phyloP scores from a whole-genome alignment of 2,329 filamentous ascomycete species.

The Cryphonectria japonica region DNA sequence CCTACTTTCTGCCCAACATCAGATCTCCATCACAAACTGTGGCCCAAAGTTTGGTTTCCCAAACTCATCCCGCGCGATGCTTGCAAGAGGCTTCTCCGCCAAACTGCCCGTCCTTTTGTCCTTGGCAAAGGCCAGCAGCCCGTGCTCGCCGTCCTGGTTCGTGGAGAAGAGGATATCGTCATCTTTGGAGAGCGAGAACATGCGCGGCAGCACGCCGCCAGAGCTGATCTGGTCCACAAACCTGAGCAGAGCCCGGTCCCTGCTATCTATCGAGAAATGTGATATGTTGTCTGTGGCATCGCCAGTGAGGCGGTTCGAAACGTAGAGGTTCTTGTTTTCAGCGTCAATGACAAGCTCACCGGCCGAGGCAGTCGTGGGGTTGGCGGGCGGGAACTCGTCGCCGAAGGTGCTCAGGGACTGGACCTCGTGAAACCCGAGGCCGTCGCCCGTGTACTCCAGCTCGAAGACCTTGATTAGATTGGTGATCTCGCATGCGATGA shows the following conservation, averaged over 20 bases:
- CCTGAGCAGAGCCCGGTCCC: constrained; percentile 39
- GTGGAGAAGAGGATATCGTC: constrained; percentile 47
- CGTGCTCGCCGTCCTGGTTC: constrained; percentile 49
- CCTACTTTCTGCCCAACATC: neutral
- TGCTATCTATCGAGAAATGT: constrained; percentile 44
- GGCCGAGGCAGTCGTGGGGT: constrained; percentile 45
- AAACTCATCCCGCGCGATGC: constrained; percentile 35
- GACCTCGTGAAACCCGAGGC: constrained; percentile 41
- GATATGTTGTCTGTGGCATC: constrained; percentile 51
- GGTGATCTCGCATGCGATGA: constrained; percentile 51
- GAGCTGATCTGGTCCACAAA: constrained; percentile 41
- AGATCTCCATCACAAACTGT: constrained; percentile 36
- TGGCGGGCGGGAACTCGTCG: constrained; percentile 39
- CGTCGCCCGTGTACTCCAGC: constrained; percentile 43
- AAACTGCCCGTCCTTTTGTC: constrained; percentile 37
- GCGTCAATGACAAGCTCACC: constrained; percentile 49
- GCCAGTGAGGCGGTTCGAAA: constrained; percentile 55
- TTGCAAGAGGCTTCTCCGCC: constrained; percentile 35
- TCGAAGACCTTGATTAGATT: constrained; percentile 50
- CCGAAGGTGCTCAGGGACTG: constrained; percentile 49
- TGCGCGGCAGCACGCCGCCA: constrained; percentile 47
- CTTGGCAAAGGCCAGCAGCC: constrained; percentile 46
- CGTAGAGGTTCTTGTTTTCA: constrained; percentile 51
- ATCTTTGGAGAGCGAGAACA: constrained; percentile 48
- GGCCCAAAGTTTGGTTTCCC: constrained; percentile 38